phyloP scores from a whole-genome alignment of 2,329 filamentous ascomycete species.

The Fusarium nematophilum region DNA sequence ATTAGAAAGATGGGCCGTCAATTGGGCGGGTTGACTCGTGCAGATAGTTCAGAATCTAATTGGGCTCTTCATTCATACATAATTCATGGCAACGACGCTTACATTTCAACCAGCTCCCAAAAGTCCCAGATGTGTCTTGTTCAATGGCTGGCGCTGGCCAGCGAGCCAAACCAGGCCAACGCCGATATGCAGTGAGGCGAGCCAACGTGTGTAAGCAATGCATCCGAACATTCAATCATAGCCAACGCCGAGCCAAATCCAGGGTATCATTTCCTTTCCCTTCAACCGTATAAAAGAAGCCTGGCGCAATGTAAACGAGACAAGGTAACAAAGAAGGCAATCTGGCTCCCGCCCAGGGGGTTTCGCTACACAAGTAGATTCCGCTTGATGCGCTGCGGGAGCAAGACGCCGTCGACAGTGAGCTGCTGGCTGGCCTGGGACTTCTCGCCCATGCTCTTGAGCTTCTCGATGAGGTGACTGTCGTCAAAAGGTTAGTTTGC shows the following conservation, averaged over 20 bases:
- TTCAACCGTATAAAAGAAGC: constrained; percentile 2
- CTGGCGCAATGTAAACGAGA: constrained; percentile 6
- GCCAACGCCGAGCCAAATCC: constrained; percentile 25
- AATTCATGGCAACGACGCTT: constrained; percentile 2
- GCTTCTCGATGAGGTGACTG: constrained; percentile 68
- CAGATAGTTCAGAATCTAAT: too few species aligned
- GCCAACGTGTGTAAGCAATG: neutral
- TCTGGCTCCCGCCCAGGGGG: neutral
- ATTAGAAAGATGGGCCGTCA: too few species aligned
- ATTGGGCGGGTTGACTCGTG: too few species aligned
- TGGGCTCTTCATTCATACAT: constrained; percentile 12
- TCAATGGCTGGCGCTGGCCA: neutral
- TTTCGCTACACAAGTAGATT: constrained; percentile 42
- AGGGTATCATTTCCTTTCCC: constrained; percentile 35
- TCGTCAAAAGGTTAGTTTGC: constrained; percentile 46
- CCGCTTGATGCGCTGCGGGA: constrained; percentile 60
- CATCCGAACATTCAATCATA: constrained; percentile 4
- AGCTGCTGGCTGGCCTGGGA: constrained; percentile 47
- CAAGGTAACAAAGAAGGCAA: neutral
- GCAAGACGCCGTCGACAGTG: constrained; percentile 46
- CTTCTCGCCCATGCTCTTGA: constrained; percentile 59
- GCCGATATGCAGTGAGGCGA: neutral
- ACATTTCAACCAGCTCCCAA: neutral
- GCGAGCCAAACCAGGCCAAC: neutral
- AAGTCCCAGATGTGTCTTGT: neutral